Evolutionary conservation across 1,139 yeast genomes (phyloP).

Genomic region (Pichia sp.): DNA sequence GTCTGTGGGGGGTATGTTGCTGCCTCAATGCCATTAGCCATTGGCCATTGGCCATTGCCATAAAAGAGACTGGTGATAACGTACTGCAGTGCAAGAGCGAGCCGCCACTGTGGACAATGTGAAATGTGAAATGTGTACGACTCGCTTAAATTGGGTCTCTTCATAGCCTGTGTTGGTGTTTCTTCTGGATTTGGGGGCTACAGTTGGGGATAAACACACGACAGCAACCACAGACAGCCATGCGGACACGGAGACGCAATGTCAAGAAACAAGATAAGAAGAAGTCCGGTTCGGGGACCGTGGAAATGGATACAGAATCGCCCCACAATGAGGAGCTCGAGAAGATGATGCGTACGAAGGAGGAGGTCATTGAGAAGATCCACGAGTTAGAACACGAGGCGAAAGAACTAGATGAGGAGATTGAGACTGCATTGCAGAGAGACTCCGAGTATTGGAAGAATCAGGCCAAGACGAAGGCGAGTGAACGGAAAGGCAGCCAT

Average conservation of each 20-base stretch:
- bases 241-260: background rate
- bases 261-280: background rate
- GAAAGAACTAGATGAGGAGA: slow-evolving; percentile 4
- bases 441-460: background rate
- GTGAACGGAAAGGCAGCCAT: background rate
- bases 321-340: no score
- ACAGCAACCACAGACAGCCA: background rate
- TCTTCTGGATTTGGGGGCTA: no score
- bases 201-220: no score
- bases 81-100: no score
- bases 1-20: no score
- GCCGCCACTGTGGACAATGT: no score
- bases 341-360: slow-evolving; percentile 6
- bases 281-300: no score
- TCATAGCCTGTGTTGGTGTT: no score
- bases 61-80: no score
- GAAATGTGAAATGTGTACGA: no score
- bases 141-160: no score
- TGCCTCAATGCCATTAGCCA: background rate
- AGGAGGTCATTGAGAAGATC: slow-evolving; percentile 5
- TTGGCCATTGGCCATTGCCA: background rate
- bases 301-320: no score
- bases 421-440: slow-evolving; percentile 2
- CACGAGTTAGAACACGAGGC: slow-evolving; percentile 9
- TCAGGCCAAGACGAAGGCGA: background rate